Percentiles rank a stretch among this genome's conserved stretches.
Evolutionary conservation across 345 rosid genomes (phyloP).

Genomic region (Salix viminalis): DNA sequence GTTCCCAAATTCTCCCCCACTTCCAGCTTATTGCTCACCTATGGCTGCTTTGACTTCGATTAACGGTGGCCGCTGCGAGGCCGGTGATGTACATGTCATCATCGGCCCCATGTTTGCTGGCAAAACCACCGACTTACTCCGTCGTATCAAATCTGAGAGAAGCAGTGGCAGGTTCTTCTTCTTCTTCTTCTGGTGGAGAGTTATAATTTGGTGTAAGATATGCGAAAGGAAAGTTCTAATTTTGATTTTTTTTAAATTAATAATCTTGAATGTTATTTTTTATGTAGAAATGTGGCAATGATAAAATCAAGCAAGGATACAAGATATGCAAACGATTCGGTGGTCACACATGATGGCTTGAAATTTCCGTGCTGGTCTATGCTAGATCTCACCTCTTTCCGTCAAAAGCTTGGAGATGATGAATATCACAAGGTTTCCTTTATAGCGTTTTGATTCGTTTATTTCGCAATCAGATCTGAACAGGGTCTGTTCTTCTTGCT

Average conservation of each 20-base stretch:
- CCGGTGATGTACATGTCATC: slow-evolving; percentile 81
- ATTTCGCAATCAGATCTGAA: neutral
- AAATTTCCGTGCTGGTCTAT: slow-evolving; percentile 80
- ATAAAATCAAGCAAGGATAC: slow-evolving; percentile 76
- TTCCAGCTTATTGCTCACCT: neutral
- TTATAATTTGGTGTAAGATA: neutral
- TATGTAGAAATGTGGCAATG: slow-evolving; percentile 59
- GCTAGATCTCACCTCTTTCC: slow-evolving; percentile 66
- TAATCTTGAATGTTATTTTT: neutral
- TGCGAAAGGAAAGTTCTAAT: neutral
- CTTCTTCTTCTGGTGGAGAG: no score
- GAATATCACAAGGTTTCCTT: slow-evolving; percentile 55
- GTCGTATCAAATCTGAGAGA: slow-evolving; percentile 64
- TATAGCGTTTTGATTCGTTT: no score
- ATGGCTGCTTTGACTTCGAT: slow-evolving; percentile 36
- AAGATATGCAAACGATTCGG: slow-evolving; percentile 68
- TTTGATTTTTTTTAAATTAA: neutral
- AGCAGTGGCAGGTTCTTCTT: slow-evolving; percentile 49
- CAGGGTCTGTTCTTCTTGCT: neutral
- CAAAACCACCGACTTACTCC: slow-evolving; percentile 88
- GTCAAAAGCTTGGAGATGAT: slow-evolving; percentile 41
- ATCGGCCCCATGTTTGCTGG: slow-evolving; percentile 93
- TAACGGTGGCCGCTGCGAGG: slow-evolving; percentile 4
- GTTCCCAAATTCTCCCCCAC: neutral
- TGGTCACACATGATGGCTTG: slow-evolving; percentile 75